Conservation (phyloP, 2,329 filamentous ascomycete genomes). For the Aspergillus spinulosporus region DNA sequence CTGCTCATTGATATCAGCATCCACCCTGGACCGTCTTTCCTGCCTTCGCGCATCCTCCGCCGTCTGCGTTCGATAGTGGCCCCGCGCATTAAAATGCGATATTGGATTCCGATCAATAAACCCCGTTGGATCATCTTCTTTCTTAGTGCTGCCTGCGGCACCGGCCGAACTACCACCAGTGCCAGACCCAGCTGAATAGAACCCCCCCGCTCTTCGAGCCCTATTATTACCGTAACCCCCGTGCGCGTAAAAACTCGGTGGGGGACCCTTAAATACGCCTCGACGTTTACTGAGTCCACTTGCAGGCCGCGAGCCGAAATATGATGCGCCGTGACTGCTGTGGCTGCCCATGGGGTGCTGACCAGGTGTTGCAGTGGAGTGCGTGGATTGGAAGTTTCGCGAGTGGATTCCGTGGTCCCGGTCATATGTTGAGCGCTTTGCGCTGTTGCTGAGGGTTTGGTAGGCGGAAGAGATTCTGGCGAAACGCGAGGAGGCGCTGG, state of each 20-base stretch:
- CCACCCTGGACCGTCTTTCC: constrained; percentile 41
- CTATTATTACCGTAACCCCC: constrained; percentile 65
- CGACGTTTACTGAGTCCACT: constrained; percentile 77
- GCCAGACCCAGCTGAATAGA: not conserved
- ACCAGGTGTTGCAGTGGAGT: constrained; percentile 32
- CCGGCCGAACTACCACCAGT: constrained; percentile 1
- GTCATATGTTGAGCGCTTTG: constrained; percentile 80
- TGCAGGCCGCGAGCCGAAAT: constrained; percentile 66
- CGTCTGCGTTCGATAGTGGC: constrained; percentile 73
- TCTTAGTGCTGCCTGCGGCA: constrained; percentile 5
- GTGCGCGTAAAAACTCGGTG: constrained; percentile 81
- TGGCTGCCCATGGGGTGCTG: constrained; percentile 54
- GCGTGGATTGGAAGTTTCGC: constrained; percentile 24
- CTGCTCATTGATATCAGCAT: constrained; percentile 32
- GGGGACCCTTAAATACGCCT: constrained; percentile 77
- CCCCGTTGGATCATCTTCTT: constrained; percentile 36
- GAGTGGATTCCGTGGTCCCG: constrained; percentile 49
- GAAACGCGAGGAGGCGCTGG: constrained; percentile 71
- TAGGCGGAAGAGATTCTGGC: constrained; percentile 84
- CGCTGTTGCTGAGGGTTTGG: constrained; percentile 67
- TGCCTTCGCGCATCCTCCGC: constrained; percentile 58
- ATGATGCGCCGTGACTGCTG: constrained; percentile 52
- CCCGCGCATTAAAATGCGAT: constrained; percentile 74
- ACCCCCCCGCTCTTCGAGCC: constrained; percentile 10
- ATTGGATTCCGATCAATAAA: constrained; percentile 54